Evolutionary conservation across 2,329 filamentous ascomycete species (phyloP).

Genomic region (Trichophaea hybrida): DNA sequence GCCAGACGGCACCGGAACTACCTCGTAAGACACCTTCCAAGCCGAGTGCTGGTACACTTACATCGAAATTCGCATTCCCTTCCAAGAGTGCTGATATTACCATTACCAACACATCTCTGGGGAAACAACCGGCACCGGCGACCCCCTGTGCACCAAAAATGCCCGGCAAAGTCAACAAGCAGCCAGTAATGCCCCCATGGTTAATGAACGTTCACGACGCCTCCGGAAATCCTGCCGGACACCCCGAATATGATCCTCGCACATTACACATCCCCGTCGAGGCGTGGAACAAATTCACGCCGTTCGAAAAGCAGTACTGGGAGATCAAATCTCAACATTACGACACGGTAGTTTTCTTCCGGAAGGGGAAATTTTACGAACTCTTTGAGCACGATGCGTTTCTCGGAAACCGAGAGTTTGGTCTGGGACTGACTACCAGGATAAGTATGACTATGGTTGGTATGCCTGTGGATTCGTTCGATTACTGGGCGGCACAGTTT

Average conservation of each 20-base stretch:
- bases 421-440: slow-evolving; percentile 90
- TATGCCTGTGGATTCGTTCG: slow-evolving; percentile 87
- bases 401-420: slow-evolving; percentile 88
- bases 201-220: slow-evolving; percentile 73
- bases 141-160: background rate
- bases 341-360: slow-evolving; percentile 98
- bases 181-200: slow-evolving; percentile 75
- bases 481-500: slow-evolving; percentile 95
- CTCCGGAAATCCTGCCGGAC: slow-evolving; percentile 57
- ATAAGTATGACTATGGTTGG: slow-evolving; percentile 99
- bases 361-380: slow-evolving; percentile 99
- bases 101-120: background rate
- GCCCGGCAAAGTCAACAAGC: slow-evolving; percentile 32
- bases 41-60: slow-evolving; percentile 20
- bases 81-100: slow-evolving; percentile 9
- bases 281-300: slow-evolving; percentile 70
- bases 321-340: slow-evolving; percentile 97
- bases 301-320: slow-evolving; percentile 98
- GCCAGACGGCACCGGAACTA: slow-evolving; percentile 29
- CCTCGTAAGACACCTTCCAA: slow-evolving; percentile 33
- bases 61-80: slow-evolving; percentile 16
- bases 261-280: slow-evolving; percentile 78
- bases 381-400: slow-evolving; percentile 93
- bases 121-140: background rate
- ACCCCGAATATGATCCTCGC: slow-evolving; percentile 81